Evolutionary conservation across 768 basidiomycete genomes (phyloP), one percentile per base, ranked within the genome.

Genomic region (Saitozyma sp.): DNA sequence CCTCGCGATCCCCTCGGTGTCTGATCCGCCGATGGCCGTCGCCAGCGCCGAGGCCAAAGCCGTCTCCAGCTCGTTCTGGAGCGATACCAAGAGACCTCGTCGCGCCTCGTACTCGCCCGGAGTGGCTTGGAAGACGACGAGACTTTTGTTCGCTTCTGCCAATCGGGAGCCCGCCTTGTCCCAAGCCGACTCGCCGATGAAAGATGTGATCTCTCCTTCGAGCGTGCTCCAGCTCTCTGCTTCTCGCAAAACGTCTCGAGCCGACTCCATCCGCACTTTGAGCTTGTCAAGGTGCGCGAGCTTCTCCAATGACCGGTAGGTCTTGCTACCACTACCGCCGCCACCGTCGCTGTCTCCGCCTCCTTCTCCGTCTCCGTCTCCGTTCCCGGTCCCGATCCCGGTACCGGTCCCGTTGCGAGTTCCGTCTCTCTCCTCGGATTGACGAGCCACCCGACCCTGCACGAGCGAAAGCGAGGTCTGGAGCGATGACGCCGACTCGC

Each of bases 191-290:
- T 92, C 90, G 13, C 84, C 81, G 48, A 98, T 84, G n/a, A 95
- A 84, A 2, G 88, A 83, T 0, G 89, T 90, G 52, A 96, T 89
- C 80, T 99, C 96, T 42, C 89, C 84, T 77, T 98, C 96, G 51
- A 99, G 84, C 2, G 91, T 91, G 61, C 89, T 90, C 96, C 96
- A 99, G 67, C 89, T 91, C 82, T 98, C 94, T 11, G 96, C 94
- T 76, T 98, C 95, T 29, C 88, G 86, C 42, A 98, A 81, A 16
- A 97, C 92, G 65, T 92, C 92, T 41, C 93, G 83, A 0, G 92
- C 85, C 0, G 87, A 87, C 76, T 93, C 92, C 91, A 99, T 93
- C 19, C 89, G 84, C 20, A 82, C 82, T 75, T 92, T 96, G 38
- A 93, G 84, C 9, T 85, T 86, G 78, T 98, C 92, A 46, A 98